Evolutionary conservation across 768 basidiomycete species (phyloP).

Genomic region (Cystobasidium ongulense): DNA sequence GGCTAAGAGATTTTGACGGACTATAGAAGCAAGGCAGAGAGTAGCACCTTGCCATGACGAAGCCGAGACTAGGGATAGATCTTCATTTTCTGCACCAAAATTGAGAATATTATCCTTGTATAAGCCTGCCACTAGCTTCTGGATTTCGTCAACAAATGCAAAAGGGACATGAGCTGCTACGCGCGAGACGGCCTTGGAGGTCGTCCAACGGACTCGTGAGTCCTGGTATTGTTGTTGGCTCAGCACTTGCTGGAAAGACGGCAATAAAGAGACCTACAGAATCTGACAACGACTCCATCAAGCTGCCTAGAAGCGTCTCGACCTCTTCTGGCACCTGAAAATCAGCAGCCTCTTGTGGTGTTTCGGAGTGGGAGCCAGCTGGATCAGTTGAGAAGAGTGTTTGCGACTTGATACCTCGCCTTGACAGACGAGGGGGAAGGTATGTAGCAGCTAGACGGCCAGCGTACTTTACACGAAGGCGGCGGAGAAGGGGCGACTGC

Average conservation of each 20-base stretch:
- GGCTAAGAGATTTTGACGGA: slow-evolving; percentile 62
- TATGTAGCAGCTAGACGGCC: slow-evolving; percentile 57
- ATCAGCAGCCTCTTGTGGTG: slow-evolving; percentile 22
- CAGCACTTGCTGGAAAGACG: slow-evolving; percentile 3
- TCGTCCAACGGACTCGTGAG: slow-evolving; percentile 86
- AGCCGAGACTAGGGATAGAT: slow-evolving; percentile 69
- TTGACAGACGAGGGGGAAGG: slow-evolving; percentile 50
- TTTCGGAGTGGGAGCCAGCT: background rate
- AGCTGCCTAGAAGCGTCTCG: slow-evolving; percentile 62
- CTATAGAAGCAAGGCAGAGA: slow-evolving; percentile 76
- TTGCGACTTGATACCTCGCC: background rate
- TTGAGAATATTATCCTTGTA: slow-evolving; percentile 63
- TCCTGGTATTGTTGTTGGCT: slow-evolving; percentile 55
- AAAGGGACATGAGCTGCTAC: slow-evolving; percentile 69
- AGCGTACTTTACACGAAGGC: slow-evolving; percentile 60
- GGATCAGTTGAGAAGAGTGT: background rate
- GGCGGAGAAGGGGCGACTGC: slow-evolving; percentile 54
- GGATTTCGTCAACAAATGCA: slow-evolving; percentile 68
- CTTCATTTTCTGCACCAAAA: slow-evolving; percentile 52
- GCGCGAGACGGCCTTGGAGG: slow-evolving; percentile 82
- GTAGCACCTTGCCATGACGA: slow-evolving; percentile 83
- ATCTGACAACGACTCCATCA: slow-evolving; percentile 70
- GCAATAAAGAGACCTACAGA: slow-evolving; percentile 52
- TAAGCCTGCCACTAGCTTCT: slow-evolving; percentile 66
- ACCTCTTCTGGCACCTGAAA: slow-evolving; percentile 64